Conservation (phyloP, 1,139 yeast genomes). For the Spathaspora sp. region DNA sequence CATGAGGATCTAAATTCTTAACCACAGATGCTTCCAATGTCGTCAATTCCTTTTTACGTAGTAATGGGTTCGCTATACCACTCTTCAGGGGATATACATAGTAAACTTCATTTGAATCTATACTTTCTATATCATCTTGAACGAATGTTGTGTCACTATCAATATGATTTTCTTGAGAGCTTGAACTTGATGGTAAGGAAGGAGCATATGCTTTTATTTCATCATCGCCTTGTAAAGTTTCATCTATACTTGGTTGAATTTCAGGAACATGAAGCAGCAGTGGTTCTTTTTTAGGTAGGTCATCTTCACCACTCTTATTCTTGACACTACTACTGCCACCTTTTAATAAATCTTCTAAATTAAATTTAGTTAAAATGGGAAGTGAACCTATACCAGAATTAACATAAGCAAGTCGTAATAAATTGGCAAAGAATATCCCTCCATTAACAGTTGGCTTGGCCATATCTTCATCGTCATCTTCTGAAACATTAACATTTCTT, state of each 20-base stretch:
- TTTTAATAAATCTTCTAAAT: slow-evolving; percentile 18
- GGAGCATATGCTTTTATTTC: not conserved
- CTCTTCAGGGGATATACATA: not conserved
- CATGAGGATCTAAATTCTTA: slow-evolving; percentile 30
- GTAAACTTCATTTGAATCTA: not conserved
- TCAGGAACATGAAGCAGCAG: not conserved
- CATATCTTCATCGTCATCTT: slow-evolving; percentile 22
- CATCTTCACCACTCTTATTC: slow-evolving; percentile 10
- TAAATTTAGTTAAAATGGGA: slow-evolving; percentile 13
- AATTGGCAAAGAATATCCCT: slow-evolving; percentile 36
- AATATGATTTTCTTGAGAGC: not conserved
- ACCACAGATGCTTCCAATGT: slow-evolving; percentile 37
- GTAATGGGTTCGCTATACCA: not conserved
- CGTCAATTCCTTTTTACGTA: slow-evolving; percentile 14
- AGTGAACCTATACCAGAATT: slow-evolving; percentile 43
- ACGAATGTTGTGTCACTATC: not conserved
- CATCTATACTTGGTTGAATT: not conserved
- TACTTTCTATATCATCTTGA: not conserved
- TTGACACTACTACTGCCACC: too few species aligned
- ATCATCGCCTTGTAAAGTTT: not conserved
- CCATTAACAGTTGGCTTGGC: slow-evolving; percentile 22
- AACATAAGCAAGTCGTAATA: slow-evolving; percentile 53
- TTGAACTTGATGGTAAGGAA: too few species aligned
- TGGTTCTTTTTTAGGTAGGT: not conserved
- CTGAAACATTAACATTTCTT: slow-evolving; percentile 12